Percentiles rank a stretch among this genome's conserved stretches.
phyloP scores from a whole-genome alignment of 78 protist genomes.

The Speleostelium caveatum region DNA sequence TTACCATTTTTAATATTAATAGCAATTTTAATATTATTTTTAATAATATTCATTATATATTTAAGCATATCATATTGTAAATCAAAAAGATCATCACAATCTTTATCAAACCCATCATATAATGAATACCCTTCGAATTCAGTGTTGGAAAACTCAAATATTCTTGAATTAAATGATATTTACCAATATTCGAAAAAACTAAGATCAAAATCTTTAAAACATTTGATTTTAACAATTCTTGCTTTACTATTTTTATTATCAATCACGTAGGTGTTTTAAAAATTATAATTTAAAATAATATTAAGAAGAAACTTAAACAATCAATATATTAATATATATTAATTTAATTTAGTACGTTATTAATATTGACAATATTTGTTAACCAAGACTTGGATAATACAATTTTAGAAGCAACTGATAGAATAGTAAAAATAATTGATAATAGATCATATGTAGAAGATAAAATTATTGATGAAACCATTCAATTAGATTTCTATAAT shows the following conservation, averaged over 20 bases:
- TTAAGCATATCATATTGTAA: no score
- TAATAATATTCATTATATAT: no score
- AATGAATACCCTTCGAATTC: no score
- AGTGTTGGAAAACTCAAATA: background rate
- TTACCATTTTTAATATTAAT: no score
- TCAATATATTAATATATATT: no score
- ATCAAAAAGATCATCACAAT: no score
- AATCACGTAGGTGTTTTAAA: background rate
- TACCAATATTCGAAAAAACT: no score
- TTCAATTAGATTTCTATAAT: background rate
- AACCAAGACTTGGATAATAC: slow-evolving; percentile 59
- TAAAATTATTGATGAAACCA: slow-evolving; percentile 39
- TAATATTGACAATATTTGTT: slow-evolving; percentile 20
- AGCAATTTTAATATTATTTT: no score
- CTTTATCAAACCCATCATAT: no score
- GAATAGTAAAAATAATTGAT: background rate
- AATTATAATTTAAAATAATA: background rate
- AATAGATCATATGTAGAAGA: slow-evolving; percentile 28
- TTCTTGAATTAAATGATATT: background rate
- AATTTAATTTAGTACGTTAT: no score
- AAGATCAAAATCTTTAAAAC: background rate
- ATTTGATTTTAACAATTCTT: background rate
- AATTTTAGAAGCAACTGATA: slow-evolving; percentile 19
- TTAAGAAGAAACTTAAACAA: background rate
- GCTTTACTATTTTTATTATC: no score